Evolutionary conservation across 2,329 filamentous ascomycete species (phyloP), one percentile per base, ranked within the genome.

Genomic region (Fusarium denticulatum): DNA sequence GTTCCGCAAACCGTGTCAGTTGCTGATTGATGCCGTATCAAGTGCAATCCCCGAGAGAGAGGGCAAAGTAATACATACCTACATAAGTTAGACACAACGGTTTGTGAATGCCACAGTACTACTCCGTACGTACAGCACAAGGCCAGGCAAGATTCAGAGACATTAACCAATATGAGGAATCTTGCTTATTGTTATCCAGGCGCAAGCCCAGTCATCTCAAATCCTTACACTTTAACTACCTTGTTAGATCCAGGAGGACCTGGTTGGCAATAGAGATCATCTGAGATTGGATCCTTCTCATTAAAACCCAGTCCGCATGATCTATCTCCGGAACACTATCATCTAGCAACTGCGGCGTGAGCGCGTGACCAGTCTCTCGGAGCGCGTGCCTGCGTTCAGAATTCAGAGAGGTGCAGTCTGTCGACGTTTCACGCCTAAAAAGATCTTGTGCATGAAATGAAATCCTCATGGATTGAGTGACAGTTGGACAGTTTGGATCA

Each of bases 11-110:
- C 55, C 55, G 56, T 55, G 56, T 58, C 57, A 39, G 52, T 63
- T 74, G 72, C 52, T 73, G 72, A 74, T 74, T 72, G 67, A 72
- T 76, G 52, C 73, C 71, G 56, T 58, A 71, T 67, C 61, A 67
- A 75, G 72, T 42, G 66, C 62, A 69, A 73, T 64, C 72, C 60
- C 69, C 72, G 72, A 64, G 32, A 47, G 50, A 55, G 56, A 67
- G 62, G 49, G 42, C 56, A 62, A 39, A 60, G 32, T 47, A 43
- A 58, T 32, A 32, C 26, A 28, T 47, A 28, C 26, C 45, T 22
- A 46, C 26, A 10, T 34, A 28, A 28, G 26, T 47, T 30, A 36
- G 53, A 55, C 40, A 58, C 24, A 43, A 47, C 59, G 50, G 40
- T 63, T 58, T 40, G 34, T 59, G 24, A 70, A 46, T n/a, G 26